Base-by-base conservation (phyloP, 192 early-diverging fungal species). In the Irineochytrium annulatum region DNA sequence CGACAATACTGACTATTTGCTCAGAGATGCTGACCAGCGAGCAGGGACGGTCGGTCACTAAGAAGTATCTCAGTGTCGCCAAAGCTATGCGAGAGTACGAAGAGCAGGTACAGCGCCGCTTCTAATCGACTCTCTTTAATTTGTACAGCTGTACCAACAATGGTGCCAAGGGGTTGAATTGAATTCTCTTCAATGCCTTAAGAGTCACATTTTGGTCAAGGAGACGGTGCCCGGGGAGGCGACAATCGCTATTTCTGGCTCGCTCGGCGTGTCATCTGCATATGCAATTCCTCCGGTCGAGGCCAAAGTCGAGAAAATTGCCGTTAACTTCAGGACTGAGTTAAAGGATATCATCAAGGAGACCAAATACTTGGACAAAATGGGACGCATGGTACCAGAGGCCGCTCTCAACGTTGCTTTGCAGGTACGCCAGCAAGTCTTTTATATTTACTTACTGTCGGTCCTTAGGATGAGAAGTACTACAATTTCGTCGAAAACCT, bases 341-440 rank as follows among this genome's bases (percentile, higher is more conserved):
- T 58, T 84, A 26, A 67, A 71, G 43, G 79, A 80, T 46, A 77
- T 82, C 45, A 84, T 84, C 46, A 86, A 79, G 57, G 82, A 84
- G 66, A 84, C 82, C 3, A 84, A 84, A 56, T 84, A 84, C 57
- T 57, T 84, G 19, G 82, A 84, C 55, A 80, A 80, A 65, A 73
- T 84, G 69, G 73, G 76, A 19, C 69, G 72, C 20, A 45, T 63
- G 5, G 80, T 84, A 26, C 82, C 82, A 5, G 82, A 84, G 60
- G 69, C 76, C 3, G 79, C 82, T 6, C 54, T 84, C 48, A 84
- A 84, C 70, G 78, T 84, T 3, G 82, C 79, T 4, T 62, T 84
- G 30, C 82, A 84, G 68, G 78, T 80, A 55, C 31, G 44, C 8
- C 22, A 31, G 44, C 2, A 41, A 19, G 1, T 43, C 34, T 34